Conservation (phyloP, 192 early-diverging fungal species). For the Umbelopsis ramanniana region DNA sequence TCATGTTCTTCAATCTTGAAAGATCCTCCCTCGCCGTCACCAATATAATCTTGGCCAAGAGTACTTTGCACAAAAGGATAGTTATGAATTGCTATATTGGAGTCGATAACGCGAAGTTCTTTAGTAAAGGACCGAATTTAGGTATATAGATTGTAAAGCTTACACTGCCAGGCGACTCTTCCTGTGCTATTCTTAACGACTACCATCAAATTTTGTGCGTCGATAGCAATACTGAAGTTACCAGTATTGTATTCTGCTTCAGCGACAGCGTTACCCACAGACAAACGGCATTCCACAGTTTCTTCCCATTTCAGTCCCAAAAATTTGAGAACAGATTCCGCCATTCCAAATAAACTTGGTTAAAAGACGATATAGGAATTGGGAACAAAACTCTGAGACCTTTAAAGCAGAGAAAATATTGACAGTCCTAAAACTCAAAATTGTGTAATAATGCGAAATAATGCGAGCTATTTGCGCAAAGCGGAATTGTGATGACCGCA, state of each 20-base stretch:
- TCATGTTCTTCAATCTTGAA: conserved; percentile 44
- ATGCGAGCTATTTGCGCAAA: too few species aligned
- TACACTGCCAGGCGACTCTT: conserved; percentile 39
- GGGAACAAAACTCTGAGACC: too few species aligned
- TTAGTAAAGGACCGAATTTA: neutral
- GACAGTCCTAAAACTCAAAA: too few species aligned
- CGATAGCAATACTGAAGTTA: conserved; percentile 27
- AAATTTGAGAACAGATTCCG: conserved; percentile 25
- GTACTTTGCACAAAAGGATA: conserved; percentile 41
- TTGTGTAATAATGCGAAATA: too few species aligned
- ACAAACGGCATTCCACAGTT: conserved; percentile 33
- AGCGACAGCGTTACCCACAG: conserved; percentile 32
- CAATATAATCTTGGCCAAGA: conserved; percentile 38
- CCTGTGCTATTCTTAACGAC: conserved; percentile 28
- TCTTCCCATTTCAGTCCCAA: conserved; percentile 33
- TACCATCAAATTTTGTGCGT: conserved; percentile 19
- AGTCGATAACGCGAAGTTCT: neutral
- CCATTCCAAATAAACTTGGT: neutral
- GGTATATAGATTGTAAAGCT: neutral
- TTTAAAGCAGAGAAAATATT: too few species aligned
- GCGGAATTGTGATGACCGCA: too few species aligned
- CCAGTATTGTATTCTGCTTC: conserved; percentile 29
- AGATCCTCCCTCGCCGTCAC: conserved; percentile 30
- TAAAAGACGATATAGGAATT: too few species aligned
- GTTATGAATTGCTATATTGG: conserved; percentile 29